Conservation (phyloP, 2,329 filamentous ascomycete species). For the Epichloe glyceriae region DNA sequence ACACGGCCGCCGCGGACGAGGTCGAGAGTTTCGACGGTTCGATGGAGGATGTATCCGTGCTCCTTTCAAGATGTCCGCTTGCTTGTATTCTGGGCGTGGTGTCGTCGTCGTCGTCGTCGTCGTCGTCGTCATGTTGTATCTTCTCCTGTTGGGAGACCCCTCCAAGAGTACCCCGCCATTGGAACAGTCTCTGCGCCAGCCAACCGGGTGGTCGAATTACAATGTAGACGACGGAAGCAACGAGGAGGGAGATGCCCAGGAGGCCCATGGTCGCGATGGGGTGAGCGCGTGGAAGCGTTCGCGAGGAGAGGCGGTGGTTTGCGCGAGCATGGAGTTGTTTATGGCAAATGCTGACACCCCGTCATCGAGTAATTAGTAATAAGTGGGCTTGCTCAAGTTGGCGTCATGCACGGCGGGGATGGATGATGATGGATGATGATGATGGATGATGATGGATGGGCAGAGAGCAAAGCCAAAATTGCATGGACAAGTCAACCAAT, state of each 20-base stretch:
- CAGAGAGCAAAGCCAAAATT: too few species aligned
- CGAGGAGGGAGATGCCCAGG: slow-evolving; percentile 47
- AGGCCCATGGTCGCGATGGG: slow-evolving; percentile 16
- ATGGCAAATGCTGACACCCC: too few species aligned
- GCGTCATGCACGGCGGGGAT: too few species aligned
- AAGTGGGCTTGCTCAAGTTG: too few species aligned
- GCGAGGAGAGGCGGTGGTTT: too few species aligned
- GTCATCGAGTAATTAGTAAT: too few species aligned
- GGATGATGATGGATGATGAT: too few species aligned
- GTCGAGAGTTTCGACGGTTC: not conserved
- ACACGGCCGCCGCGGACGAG: slow-evolving; percentile 2
- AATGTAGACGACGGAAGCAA: slow-evolving; percentile 47
- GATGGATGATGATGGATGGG: too few species aligned
- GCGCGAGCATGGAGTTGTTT: too few species aligned
- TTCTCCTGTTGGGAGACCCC: not conserved
- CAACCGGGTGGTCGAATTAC: slow-evolving; percentile 40
- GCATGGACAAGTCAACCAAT: too few species aligned
- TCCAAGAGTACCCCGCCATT: slow-evolving; percentile 10
- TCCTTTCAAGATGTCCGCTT: too few species aligned
- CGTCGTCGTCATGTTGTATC: not conserved
- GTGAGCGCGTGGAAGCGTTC: not conserved
- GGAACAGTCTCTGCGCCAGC: slow-evolving; percentile 21
- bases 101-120: not conserved
- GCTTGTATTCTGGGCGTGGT: slow-evolving; percentile 3
- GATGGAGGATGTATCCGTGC: not conserved